Conservation (phyloP, 2,329 filamentous ascomycete species). For the Verticillium zaregamsianum region DNA sequence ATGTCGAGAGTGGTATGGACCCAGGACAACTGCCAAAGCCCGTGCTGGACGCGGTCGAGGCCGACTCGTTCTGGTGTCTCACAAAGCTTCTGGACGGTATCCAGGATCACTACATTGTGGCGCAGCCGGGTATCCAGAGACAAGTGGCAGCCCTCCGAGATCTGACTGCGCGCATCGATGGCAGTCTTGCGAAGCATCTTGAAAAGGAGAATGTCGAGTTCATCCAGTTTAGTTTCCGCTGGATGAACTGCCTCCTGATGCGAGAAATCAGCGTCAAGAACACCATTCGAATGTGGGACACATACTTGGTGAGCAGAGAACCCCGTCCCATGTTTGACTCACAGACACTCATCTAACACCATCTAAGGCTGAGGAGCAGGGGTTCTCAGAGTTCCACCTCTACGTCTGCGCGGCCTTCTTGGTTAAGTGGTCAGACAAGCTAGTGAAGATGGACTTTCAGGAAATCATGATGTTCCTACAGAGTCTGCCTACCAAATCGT, state of each 20-base stretch:
- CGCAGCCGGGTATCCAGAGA: constrained; percentile 92
- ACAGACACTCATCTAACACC: constrained; percentile 1
- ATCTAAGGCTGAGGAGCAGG: constrained; percentile 87
- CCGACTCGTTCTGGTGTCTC: constrained; percentile 97
- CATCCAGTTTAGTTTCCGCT: constrained; percentile 97
- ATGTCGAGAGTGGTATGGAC: constrained; percentile 94
- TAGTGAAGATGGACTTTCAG: constrained; percentile 96
- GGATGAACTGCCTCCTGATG: constrained; percentile 99
- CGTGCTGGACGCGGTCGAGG: constrained; percentile 93
- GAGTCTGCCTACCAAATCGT: constrained; percentile 80
- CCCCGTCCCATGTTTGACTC: not conserved
- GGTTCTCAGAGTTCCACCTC: constrained; percentile 96
- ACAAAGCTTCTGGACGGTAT: constrained; percentile 98
- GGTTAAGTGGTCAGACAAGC: constrained; percentile 95
- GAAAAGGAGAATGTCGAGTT: constrained; percentile 93
- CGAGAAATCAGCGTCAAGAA: constrained; percentile 94
- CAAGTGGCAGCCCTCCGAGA: constrained; percentile 88
- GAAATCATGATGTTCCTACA: constrained; percentile 99
- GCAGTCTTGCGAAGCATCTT: constrained; percentile 77
- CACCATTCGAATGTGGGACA: constrained; percentile 99
- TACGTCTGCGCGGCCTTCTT: constrained; percentile 98
- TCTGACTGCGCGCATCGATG: constrained; percentile 85
- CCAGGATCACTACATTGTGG: constrained; percentile 98
- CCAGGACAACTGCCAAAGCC: constrained; percentile 86
- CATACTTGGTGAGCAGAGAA: constrained; percentile 72